These are phyloP conservation scores for Fusarium sp. DNA, from an alignment of 2,329 filamentous ascomycete species.

Conservation along the genomic window DNA sequence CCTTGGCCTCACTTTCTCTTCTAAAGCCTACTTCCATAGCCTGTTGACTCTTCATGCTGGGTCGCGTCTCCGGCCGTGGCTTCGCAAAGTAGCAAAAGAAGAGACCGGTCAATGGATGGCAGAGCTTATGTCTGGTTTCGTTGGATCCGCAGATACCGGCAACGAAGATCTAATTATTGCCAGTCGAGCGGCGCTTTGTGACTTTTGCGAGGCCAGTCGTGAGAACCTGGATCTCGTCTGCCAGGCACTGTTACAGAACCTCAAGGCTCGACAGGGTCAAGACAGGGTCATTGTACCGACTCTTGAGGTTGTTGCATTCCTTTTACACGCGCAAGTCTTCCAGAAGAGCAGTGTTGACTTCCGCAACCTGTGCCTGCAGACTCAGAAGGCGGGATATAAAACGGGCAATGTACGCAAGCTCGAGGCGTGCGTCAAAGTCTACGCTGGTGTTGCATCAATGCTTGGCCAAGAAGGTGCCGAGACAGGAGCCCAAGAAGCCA, in stretches of 20 bases:
- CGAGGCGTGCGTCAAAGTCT: conserved; percentile 82
- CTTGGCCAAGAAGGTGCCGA: conserved; percentile 29
- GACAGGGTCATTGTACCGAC: conserved; percentile 81
- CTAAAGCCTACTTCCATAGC: conserved; percentile 66
- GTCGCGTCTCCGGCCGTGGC: conserved; percentile 51
- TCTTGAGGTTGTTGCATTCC: conserved; percentile 80
- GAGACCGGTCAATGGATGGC: conserved; percentile 57
- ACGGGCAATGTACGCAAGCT: conserved; percentile 85
- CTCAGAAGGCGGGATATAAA: conserved; percentile 85
- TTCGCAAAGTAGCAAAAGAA: conserved; percentile 51
- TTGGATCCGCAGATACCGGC: conserved; percentile 80
- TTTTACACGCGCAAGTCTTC: conserved; percentile 72
- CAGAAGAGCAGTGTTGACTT: conserved; percentile 56
- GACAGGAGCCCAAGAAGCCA: conserved; percentile 61
- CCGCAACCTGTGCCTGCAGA: conserved; percentile 72
- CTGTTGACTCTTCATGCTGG: conserved; percentile 61
- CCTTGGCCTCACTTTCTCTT: conserved; percentile 63
- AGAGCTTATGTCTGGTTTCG: conserved; percentile 72
- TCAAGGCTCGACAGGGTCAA: conserved; percentile 64
- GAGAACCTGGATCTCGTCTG: conserved; percentile 59
- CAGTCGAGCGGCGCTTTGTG: conserved; percentile 72
- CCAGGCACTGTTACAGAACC: conserved; percentile 63
- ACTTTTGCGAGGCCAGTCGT: conserved; percentile 59
- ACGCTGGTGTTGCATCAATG: conserved; percentile 71
- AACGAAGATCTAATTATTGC: conserved; percentile 79